Evolutionary conservation across 139 green algal genomes (phyloP).

Genomic region (Closterium sp.): DNA sequence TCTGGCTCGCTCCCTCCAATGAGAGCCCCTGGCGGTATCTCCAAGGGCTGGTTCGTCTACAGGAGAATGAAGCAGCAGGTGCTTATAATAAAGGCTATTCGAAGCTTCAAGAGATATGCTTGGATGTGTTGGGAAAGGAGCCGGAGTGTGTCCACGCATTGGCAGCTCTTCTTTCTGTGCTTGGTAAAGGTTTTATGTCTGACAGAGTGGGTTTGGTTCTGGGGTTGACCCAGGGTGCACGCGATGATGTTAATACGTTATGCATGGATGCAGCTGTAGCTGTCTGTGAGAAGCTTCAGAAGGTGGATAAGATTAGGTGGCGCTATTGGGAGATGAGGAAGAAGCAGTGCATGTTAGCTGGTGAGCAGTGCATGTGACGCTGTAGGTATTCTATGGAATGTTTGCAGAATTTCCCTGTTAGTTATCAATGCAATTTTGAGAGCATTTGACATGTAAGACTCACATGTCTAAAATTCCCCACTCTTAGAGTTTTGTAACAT

Average conservation of each 20-base stretch:
- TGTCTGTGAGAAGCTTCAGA: neutral
- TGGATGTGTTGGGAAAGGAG: conserved; percentile 7
- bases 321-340: neutral
- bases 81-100: neutral
- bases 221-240: neutral
- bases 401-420: no score
- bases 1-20: conserved; percentile 39
- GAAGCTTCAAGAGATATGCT: neutral
- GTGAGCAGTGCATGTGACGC: no score
- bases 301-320: neutral
- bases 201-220: neutral
- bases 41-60: conserved; percentile 35
- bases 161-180: neutral
- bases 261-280: neutral
- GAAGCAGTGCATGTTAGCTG: no score
- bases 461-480: no score
- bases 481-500: no score
- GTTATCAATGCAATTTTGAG: no score
- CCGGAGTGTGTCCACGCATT: conserved; percentile 20
- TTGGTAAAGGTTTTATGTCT: neutral
- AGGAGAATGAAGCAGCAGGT: neutral
- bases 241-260: no score
- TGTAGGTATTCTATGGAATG: no score
- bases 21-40: conserved; percentile 56
- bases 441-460: no score